Conservation (phyloP, 495 filamentous ascomycete genomes). For the Trichoderma gamsii region DNA sequence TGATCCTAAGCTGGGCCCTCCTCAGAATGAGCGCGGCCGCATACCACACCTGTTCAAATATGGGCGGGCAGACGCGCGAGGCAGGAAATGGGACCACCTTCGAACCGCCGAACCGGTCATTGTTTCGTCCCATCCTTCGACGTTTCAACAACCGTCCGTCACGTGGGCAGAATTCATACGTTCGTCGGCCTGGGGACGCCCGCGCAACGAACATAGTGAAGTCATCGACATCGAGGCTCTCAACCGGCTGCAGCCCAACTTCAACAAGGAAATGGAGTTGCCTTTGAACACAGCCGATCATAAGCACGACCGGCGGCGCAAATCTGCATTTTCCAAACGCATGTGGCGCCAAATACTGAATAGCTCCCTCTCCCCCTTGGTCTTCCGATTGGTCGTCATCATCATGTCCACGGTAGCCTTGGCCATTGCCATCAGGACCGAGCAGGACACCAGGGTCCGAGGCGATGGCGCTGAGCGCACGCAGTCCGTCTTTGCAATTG, state of each 20-base stretch:
- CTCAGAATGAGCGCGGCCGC: background rate
- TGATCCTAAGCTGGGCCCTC: conserved; percentile 19
- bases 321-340: conserved; percentile 35
- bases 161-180: conserved; percentile 45
- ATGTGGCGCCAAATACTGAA: conserved; percentile 51
- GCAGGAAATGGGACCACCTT: conserved; percentile 53
- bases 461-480: conserved; percentile 50
- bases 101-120: conserved; percentile 51
- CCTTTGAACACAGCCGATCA: conserved; percentile 53
- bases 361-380: conserved; percentile 79
- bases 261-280: conserved; percentile 33
- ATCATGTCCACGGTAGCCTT: conserved; percentile 76
- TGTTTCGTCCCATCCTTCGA: conserved; percentile 38
- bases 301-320: conserved; percentile 27
- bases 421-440: conserved; percentile 69
- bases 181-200: conserved; percentile 45
- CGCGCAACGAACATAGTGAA: conserved; percentile 38
- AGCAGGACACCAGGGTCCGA: conserved; percentile 43
- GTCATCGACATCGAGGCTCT: conserved; percentile 38
- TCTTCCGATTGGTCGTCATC: conserved; percentile 76
- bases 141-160: conserved; percentile 27
- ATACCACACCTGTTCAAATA: conserved; percentile 13
- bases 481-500: conserved; percentile 82
- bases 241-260: conserved; percentile 44
- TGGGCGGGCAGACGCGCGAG: conserved; percentile 28